Evolutionary conservation across 331 rosid species (phyloP).

Genomic region (Pyracantha coccinea): DNA sequence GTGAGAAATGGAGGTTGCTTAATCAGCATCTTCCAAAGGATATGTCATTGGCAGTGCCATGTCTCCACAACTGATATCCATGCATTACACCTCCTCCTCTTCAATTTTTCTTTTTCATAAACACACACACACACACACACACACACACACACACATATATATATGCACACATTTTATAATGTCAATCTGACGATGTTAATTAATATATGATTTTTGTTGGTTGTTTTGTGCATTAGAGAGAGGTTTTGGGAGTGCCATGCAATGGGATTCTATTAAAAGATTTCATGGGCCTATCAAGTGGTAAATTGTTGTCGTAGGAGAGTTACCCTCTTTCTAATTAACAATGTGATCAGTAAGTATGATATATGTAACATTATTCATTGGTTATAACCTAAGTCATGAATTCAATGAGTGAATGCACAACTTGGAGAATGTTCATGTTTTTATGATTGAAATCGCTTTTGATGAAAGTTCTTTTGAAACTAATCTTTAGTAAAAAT

Average conservation of each 20-base stretch:
- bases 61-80: constrained; percentile 29
- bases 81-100: constrained; percentile 14
- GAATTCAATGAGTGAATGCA: background rate
- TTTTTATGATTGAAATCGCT: too few species aligned
- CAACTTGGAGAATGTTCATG: background rate
- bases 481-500: too few species aligned
- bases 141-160: background rate
- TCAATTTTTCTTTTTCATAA: constrained; percentile 10
- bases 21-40: constrained; percentile 76
- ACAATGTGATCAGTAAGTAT: background rate
- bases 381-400: background rate
- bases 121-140: background rate
- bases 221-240: background rate
- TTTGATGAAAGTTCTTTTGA: too few species aligned
- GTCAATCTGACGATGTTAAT: background rate
- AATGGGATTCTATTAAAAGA: constrained; percentile 12
- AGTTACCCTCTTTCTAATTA: background rate
- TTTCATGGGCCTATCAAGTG: constrained; percentile 11
- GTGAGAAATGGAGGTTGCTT: constrained; percentile 38
- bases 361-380: background rate
- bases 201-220: constrained; percentile 6
- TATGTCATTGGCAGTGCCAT: constrained; percentile 43
- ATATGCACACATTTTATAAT: background rate
- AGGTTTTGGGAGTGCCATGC: constrained; percentile 2
- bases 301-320: background rate